These are phyloP conservation scores for Geoglossum cookeanum DNA, from an alignment of 2,329 filamentous ascomycete species.

Conservation along the genomic window DNA sequence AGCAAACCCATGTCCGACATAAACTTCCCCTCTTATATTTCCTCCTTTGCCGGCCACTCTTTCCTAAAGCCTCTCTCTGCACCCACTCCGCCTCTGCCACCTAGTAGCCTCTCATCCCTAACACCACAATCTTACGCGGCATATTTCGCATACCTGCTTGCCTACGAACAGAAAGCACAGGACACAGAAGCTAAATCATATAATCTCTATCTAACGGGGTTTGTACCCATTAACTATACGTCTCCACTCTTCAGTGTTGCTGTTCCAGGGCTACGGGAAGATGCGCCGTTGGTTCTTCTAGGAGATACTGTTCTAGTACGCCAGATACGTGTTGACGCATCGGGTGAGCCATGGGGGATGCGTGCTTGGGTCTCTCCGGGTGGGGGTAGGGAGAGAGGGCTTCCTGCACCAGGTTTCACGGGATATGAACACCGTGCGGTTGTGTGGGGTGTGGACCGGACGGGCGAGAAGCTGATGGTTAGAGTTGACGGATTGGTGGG, in stretches of 20 bases:
- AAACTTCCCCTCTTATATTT: constrained; percentile 9
- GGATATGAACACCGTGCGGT: constrained; percentile 10
- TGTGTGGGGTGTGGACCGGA: constrained; percentile 11
- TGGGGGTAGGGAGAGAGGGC: neutral
- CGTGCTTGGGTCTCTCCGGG: constrained; percentile 4
- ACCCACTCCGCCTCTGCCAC: constrained; percentile 5
- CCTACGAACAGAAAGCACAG: constrained; percentile 9
- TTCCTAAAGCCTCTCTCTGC: constrained; percentile 6
- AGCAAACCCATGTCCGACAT: constrained; percentile 9
- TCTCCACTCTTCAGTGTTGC: constrained; percentile 6
- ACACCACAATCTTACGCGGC: constrained; percentile 7
- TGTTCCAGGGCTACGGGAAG: constrained; percentile 11
- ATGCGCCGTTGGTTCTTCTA: constrained; percentile 10
- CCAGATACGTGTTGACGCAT: constrained; percentile 7
- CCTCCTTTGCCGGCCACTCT: constrained; percentile 10
- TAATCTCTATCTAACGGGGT: constrained; percentile 9
- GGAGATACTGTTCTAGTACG: constrained; percentile 11
- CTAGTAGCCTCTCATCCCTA: constrained; percentile 4
- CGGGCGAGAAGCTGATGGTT: constrained; percentile 9
- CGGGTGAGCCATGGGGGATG: neutral
- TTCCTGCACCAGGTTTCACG: constrained; percentile 5
- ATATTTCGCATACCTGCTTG: constrained; percentile 9
- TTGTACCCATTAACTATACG: constrained; percentile 7
- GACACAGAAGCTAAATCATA: constrained; percentile 8
- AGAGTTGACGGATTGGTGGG: constrained; percentile 8